Percentiles rank a stretch among this genome's conserved stretches.
Evolutionary conservation across 305 asterid genomes (phyloP).

Genomic region (Fraxinus baroniana): DNA sequence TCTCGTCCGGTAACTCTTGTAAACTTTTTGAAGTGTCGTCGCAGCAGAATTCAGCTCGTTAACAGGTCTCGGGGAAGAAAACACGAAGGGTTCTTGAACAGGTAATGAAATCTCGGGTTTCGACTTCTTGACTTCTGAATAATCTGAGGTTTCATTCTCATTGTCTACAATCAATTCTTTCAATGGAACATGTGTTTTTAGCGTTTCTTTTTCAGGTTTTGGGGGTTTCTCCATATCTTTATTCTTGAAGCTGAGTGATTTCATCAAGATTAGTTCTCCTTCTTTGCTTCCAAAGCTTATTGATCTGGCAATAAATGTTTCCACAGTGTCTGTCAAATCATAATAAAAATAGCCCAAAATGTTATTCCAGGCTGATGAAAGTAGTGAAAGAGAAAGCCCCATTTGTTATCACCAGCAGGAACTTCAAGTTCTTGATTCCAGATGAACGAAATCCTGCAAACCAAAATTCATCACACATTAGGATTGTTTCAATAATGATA

Average conservation of each 20-base stretch:
- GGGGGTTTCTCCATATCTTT: conserved; percentile 15
- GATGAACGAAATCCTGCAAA: neutral
- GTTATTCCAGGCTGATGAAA: conserved; percentile 43
- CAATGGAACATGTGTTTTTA: conserved; percentile 29
- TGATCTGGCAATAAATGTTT: conserved; percentile 40
- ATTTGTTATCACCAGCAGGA: conserved; percentile 14
- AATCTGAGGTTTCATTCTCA: conserved; percentile 10
- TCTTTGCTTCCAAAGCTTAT: conserved; percentile 47
- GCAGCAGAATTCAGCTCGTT: conserved; percentile 55
- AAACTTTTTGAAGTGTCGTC: conserved; percentile 50
- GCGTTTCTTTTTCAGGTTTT: conserved; percentile 22
- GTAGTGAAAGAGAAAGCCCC: conserved; percentile 48
- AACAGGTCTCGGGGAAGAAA: conserved; percentile 36
- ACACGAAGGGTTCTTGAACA: conserved; percentile 23
- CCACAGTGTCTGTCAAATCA: conserved; percentile 30
- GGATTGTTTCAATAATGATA: neutral
- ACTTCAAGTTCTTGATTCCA: neutral
- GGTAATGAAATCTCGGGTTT: conserved; percentile 7
- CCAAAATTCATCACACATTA: neutral
- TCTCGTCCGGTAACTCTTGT: conserved; percentile 60
- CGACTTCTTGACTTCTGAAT: conserved; percentile 7
- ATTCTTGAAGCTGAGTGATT: conserved; percentile 37
- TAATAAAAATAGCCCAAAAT: conserved; percentile 24
- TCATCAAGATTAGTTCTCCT: conserved; percentile 25
- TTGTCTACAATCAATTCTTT: conserved; percentile 27